Conservation (phyloP, 768 basidiomycete species). For the Lyophyllum shimeji region DNA sequence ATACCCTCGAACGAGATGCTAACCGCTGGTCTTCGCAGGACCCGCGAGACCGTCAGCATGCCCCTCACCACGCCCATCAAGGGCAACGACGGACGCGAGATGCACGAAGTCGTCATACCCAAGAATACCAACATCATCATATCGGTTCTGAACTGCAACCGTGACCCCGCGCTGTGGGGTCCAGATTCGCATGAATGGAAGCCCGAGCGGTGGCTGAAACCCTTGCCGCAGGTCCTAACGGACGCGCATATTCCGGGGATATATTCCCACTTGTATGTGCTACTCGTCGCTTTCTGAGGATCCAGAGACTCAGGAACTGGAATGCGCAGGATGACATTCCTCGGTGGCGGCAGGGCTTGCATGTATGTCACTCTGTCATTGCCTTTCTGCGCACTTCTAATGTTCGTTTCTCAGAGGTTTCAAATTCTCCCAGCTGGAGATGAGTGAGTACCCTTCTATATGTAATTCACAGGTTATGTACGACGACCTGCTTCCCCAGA, state of each 20-base stretch:
- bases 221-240: constrained; percentile 17
- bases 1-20: not conserved
- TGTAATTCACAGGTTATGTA: no score
- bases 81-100: constrained; percentile 2
- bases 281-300: not conserved
- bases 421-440: not conserved
- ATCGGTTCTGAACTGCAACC: not conserved
- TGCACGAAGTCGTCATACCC: not conserved
- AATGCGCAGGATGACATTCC: not conserved
- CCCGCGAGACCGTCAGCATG: not conserved
- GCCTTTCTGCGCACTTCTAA: not conserved
- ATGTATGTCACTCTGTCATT: not conserved
- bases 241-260: constrained; percentile 9
- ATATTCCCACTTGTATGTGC: not conserved
- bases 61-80: not conserved
- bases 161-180: constrained; percentile 10
- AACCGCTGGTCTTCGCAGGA: not conserved
- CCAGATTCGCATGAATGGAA: constrained; percentile 22
- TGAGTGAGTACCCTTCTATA: not conserved
- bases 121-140: not conserved
- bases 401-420: not conserved
- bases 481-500: not conserved
- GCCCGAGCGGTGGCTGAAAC: constrained; percentile 24
- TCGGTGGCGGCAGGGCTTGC: not conserved
- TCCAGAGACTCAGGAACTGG: not conserved